A percentile compares a stretch with the other conserved stretches of the same genome.
Evolutionary conservation across 306 rosid genomes (phyloP).

Genomic region (Potentilla sterilis): DNA sequence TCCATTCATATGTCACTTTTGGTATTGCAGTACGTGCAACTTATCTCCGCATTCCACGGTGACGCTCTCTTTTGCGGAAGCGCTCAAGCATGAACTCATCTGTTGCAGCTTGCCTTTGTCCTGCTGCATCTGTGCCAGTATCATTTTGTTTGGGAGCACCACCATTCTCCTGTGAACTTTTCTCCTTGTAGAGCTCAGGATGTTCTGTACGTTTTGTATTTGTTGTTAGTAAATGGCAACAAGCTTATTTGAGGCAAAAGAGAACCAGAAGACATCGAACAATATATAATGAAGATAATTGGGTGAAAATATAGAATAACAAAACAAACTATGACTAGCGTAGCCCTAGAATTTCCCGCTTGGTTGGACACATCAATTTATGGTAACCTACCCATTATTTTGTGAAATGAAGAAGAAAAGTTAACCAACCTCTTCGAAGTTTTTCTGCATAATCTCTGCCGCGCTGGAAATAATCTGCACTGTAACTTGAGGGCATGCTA

Average conservation of each 20-base stretch:
- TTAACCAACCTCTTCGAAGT: slow-evolving; percentile 75
- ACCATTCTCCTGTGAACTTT: slow-evolving; percentile 57
- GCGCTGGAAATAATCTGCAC: slow-evolving; percentile 98
- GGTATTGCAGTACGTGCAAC: slow-evolving; percentile 7
- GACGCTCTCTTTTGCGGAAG: slow-evolving; percentile 94
- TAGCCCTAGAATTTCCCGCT: neutral
- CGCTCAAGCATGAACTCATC: slow-evolving; percentile 93
- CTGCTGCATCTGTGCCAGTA: slow-evolving; percentile 48
- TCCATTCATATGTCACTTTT: neutral
- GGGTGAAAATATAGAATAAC: neutral
- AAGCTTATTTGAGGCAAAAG: neutral
- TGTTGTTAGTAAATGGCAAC: slow-evolving; percentile 22
- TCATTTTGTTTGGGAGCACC: slow-evolving; percentile 61
- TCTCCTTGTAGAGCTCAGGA: slow-evolving; percentile 91
- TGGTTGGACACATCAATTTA: neutral
- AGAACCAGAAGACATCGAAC: neutral
- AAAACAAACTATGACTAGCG: neutral
- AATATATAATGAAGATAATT: neutral
- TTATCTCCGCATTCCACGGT: slow-evolving; percentile 78
- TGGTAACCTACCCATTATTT: neutral
- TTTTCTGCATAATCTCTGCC: slow-evolving; percentile 99
- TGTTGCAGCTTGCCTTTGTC: slow-evolving; percentile 93
- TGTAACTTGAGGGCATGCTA: slow-evolving; percentile 88
- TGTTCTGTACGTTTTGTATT: slow-evolving; percentile 59
- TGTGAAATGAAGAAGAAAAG: neutral